A percentile compares a stretch with the other conserved stretches of the same genome.
Conservation (phyloP, 2,329 filamentous ascomycete species). For the Fusarium austroafricanum region DNA sequence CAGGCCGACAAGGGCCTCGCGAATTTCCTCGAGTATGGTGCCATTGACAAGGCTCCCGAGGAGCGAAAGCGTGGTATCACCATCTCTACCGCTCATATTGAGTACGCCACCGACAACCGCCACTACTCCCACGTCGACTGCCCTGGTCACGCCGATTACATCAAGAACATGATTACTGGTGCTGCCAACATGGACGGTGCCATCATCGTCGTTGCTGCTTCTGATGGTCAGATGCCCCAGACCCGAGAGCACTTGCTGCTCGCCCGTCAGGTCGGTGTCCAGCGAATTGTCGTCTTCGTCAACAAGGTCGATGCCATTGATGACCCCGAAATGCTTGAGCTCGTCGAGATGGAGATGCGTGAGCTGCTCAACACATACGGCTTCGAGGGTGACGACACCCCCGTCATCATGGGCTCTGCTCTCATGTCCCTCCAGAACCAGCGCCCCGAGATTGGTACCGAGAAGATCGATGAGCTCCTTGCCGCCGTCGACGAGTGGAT, state of each 20-base stretch:
- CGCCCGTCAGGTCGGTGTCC: slow-evolving; percentile 96
- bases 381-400: slow-evolving; percentile 98
- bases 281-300: slow-evolving; percentile 98
- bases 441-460: slow-evolving; percentile 84
- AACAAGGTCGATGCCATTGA: slow-evolving; percentile 99
- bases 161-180: slow-evolving; percentile 99
- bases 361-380: slow-evolving; percentile 93
- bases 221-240: slow-evolving; percentile 99
- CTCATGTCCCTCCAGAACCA: slow-evolving; percentile 92
- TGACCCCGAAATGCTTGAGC: slow-evolving; percentile 99
- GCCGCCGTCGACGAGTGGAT: slow-evolving; percentile 95
- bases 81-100: slow-evolving; percentile 97
- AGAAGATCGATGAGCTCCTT: slow-evolving; percentile 93
- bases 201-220: slow-evolving; percentile 98
- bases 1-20: slow-evolving; percentile 95
- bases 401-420: slow-evolving; percentile 96
- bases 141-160: slow-evolving; percentile 99
- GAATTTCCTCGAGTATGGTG: slow-evolving; percentile 94
- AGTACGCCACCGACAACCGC: slow-evolving; percentile 92
- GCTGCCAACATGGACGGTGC: slow-evolving; percentile 99
- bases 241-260: slow-evolving; percentile 98
- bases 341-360: slow-evolving; percentile 99
- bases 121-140: slow-evolving; percentile 99
- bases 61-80: slow-evolving; percentile 99
- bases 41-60: slow-evolving; percentile 99